Evolutionary conservation across 768 basidiomycete species (phyloP).

Genomic region (Sarcodon sp.): DNA sequence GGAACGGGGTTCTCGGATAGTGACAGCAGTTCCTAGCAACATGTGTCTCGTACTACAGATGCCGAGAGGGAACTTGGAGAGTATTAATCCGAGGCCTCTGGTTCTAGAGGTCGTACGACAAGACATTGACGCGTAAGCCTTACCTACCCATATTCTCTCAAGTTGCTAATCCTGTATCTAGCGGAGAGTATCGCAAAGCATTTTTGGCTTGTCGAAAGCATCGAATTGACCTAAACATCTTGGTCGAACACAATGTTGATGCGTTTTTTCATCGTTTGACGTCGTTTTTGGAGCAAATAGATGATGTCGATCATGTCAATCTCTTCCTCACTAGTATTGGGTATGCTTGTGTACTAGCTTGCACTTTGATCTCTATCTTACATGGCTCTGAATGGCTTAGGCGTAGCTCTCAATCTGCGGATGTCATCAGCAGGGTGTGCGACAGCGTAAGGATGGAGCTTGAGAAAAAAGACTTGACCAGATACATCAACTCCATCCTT

Average conservation of each 20-base stretch:
- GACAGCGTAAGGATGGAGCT: constrained; percentile 64
- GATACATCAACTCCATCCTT: constrained; percentile 83
- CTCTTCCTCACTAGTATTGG: constrained; percentile 80
- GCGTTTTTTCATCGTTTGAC: constrained; percentile 51
- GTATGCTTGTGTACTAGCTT: constrained; percentile 26
- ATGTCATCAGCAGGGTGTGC: constrained; percentile 56
- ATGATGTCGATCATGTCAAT: constrained; percentile 86
- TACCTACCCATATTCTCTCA: not conserved
- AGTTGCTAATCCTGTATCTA: constrained; percentile 13
- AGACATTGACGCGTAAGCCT: constrained; percentile 60
- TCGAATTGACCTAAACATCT: constrained; percentile 77
- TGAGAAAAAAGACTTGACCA: constrained; percentile 55
- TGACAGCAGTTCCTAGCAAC: constrained; percentile 72
- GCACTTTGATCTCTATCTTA: not conserved
- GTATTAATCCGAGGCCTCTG: constrained; percentile 83
- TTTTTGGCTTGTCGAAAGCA: constrained; percentile 90
- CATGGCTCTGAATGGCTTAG: constrained; percentile 21
- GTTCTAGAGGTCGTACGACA: constrained; percentile 75
- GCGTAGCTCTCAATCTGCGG: constrained; percentile 43
- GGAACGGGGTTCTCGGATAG: constrained; percentile 84
- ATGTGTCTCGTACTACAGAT: constrained; percentile 94
- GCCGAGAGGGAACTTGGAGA: constrained; percentile 96
- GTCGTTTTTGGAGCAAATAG: constrained; percentile 72
- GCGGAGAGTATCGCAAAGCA: constrained; percentile 72
- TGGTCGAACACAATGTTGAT: constrained; percentile 72